Evolutionary conservation across 2,329 filamentous ascomycete genomes (phyloP), one percentile per base, ranked within the genome.

Genomic region (Fusarium chaquense): DNA sequence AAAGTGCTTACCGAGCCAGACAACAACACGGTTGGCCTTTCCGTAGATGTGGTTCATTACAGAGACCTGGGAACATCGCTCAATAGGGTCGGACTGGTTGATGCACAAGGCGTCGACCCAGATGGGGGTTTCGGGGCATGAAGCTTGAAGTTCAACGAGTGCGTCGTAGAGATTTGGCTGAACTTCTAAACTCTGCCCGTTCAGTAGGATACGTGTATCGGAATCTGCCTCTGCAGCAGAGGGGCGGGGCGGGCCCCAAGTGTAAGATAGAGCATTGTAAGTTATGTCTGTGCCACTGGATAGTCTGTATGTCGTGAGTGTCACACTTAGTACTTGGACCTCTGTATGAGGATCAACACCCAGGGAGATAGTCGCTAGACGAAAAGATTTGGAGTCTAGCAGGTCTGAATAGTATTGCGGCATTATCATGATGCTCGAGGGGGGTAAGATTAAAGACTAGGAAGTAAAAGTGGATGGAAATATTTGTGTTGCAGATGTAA

Each of bases 91-190:
- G 4, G 13, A 44, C 8, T 64, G 61, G n/a, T 63, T 64, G 15
- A 64, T 63, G 5, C 61, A 64, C 0, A 64, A 12, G 0, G 61
- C 61, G 10, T 64, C 61, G 1, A 64, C 49, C 61, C 50, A 64
- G 5, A 58, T 50, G 10, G 43, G 43, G 3, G 16, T 35, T 3
- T 18, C 50, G 0, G 32, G 1, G 2, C 43, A 49, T 2, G 58
- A 22, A 3, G 8, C 7, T 1, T 30, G 18, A 0, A 64, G 28
- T 13, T 45, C 61, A 3, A 35, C 0, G 12, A 63, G 50, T 0
- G 61, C 50, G 22, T 58, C 26, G 5, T 58, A 40, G 0, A 64
- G 36, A 2, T 64, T 64, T 8, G 18, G 2, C 6, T 63, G 35
- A 2, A 57, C 36, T 1, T 49, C n/a, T 4, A 28, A 10, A 0